A percentile compares a stretch with the other conserved stretches of the same genome.
Evolutionary conservation across 2,329 filamentous ascomycete genomes (phyloP).

Genomic region (Helicocarpus griseus): DNA sequence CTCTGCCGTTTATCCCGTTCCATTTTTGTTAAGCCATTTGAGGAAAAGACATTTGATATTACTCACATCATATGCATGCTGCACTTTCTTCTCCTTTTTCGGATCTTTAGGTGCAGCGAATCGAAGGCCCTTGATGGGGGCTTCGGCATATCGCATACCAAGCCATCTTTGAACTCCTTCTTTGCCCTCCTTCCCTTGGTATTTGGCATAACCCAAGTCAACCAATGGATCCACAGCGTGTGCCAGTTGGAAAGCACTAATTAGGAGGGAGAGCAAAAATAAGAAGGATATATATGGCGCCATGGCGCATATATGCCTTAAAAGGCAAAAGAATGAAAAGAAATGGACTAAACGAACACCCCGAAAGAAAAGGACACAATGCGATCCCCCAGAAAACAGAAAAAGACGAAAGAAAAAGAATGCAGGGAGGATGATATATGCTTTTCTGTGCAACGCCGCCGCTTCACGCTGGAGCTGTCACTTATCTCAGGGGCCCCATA

Average conservation of each 20-base stretch:
- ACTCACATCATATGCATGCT: slow-evolving; percentile 47
- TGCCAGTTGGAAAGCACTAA: background rate
- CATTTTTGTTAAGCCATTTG: background rate
- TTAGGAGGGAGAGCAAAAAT: background rate
- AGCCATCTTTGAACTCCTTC: slow-evolving; percentile 62
- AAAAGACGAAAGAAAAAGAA: too few relatives aligned
- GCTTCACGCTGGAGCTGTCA: too few relatives aligned
- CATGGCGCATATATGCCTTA: background rate
- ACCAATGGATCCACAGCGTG: slow-evolving; percentile 34
- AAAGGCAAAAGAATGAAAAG: too few relatives aligned
- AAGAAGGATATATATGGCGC: background rate
- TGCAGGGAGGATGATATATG: too few relatives aligned
- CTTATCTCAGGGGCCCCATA: too few relatives aligned
- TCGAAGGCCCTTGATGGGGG: slow-evolving; percentile 55
- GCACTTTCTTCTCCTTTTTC: slow-evolving; percentile 31
- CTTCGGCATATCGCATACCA: slow-evolving; percentile 63
- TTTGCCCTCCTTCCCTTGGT: slow-evolving; percentile 45
- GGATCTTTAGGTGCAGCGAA: slow-evolving; percentile 62
- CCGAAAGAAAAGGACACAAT: too few relatives aligned
- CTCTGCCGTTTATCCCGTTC: background rate
- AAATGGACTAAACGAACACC: too few relatives aligned
- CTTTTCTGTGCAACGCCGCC: too few relatives aligned
- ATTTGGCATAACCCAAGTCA: slow-evolving; percentile 57
- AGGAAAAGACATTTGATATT: background rate
- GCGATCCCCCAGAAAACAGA: too few relatives aligned